Evolutionary conservation across 2,329 filamentous ascomycete species (phyloP).

Genomic region (Trichoderma gracile): DNA sequence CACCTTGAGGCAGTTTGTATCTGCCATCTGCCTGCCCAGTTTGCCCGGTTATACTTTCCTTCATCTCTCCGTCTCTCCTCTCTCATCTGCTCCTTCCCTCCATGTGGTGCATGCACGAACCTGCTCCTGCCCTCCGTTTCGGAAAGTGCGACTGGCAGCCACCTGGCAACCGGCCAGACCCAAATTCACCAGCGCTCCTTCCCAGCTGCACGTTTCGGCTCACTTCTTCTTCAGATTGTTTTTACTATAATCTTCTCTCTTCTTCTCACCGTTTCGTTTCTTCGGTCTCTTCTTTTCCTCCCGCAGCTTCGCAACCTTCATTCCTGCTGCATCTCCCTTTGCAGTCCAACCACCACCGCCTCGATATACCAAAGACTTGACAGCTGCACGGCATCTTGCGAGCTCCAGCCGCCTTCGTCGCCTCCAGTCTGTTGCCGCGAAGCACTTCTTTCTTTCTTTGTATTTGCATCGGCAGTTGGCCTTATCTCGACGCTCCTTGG

Average conservation of each 20-base stretch:
- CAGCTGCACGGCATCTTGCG: not conserved
- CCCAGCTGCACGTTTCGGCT: not conserved
- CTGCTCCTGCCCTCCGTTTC: slow-evolving; percentile 11
- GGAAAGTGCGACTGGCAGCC: slow-evolving; percentile 21
- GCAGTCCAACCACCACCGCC: not conserved
- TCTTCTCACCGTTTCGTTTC: not conserved
- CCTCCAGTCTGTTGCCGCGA: not conserved
- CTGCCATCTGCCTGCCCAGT: not conserved
- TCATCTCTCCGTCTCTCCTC: not conserved
- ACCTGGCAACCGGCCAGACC: slow-evolving; percentile 13
- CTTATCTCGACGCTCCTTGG: not conserved
- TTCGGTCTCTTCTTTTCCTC: not conserved
- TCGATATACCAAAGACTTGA: slow-evolving; percentile 7
- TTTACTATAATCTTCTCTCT: not conserved
- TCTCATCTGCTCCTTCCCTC: not conserved
- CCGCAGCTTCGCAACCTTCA: not conserved
- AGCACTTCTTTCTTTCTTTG: not conserved
- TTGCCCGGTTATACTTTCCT: not conserved
- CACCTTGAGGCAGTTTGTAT: too few species aligned
- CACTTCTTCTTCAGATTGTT: not conserved
- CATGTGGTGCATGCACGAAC: slow-evolving; percentile 2
- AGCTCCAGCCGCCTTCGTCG: not conserved
- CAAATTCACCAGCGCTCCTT: slow-evolving; percentile 14
- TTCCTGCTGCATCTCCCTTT: not conserved
- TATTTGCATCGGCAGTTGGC: not conserved